A percentile compares a stretch with the other conserved stretches of the same genome.
These are phyloP conservation scores for Mycena latifolia DNA, from an alignment of 768 basidiomycete genomes.

Conservation along the genomic window DNA sequence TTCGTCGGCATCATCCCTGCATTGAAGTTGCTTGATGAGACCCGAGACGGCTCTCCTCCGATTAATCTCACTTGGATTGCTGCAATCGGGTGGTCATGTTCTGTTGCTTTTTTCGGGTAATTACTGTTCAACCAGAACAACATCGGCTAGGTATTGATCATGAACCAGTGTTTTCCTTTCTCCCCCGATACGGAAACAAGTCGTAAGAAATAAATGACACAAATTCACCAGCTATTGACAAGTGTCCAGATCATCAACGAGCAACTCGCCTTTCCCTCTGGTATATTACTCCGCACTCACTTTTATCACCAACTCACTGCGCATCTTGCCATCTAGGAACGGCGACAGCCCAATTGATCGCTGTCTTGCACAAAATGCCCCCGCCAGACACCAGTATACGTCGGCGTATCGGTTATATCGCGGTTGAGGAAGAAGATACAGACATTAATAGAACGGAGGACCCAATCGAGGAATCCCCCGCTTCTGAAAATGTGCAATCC, in stretches of 20 bases:
- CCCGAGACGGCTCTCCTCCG: constrained; percentile 82
- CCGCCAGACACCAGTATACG: constrained; percentile 71
- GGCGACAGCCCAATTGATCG: constrained; percentile 95
- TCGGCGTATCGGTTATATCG: constrained; percentile 69
- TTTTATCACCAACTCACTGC: constrained; percentile 8
- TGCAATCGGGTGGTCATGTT: constrained; percentile 88
- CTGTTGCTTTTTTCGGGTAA: constrained; percentile 94
- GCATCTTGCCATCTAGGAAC: constrained; percentile 51
- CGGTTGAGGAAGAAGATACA: constrained; percentile 50
- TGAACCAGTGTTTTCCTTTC: constrained; percentile 88
- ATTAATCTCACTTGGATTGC: constrained; percentile 80
- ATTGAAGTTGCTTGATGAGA: constrained; percentile 78
- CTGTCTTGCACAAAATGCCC: constrained; percentile 85
- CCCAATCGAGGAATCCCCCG: constrained; percentile 43
- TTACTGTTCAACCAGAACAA: background rate
- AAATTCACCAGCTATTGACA: constrained; percentile 21
- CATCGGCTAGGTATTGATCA: constrained; percentile 14
- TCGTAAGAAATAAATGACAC: constrained; percentile 57
- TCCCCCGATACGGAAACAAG: constrained; percentile 94
- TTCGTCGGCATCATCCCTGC: constrained; percentile 97
- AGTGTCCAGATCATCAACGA: constrained; percentile 86
- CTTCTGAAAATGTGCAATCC: constrained; percentile 65
- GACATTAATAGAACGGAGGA: constrained; percentile 48
- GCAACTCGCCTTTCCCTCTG: constrained; percentile 93
- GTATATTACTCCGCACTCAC: constrained; percentile 42